phyloP scores from a whole-genome alignment of 169 alveolate genomes.

The Cryptosporidium parvum region DNA sequence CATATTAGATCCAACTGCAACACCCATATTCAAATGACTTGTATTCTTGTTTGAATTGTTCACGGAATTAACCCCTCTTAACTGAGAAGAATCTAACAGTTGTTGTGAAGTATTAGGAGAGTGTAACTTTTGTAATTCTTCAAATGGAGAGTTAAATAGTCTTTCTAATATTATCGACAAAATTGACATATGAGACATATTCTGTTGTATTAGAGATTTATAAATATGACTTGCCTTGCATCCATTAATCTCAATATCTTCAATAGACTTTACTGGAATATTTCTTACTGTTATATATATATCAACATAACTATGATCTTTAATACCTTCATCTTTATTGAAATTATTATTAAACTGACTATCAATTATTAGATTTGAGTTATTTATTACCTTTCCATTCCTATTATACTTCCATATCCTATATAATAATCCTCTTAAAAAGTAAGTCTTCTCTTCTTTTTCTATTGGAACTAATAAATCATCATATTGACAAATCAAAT shows the following conservation, averaged over 20 bases:
- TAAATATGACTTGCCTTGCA: slow-evolving; percentile 13
- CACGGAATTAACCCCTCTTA: background rate
- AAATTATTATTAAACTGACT: background rate
- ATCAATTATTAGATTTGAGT: background rate
- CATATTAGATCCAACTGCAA: background rate
- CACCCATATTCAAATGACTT: background rate
- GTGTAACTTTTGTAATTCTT: slow-evolving; percentile 12
- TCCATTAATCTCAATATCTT: slow-evolving; percentile 59
- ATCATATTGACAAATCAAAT: slow-evolving; percentile 57
- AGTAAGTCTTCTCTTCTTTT: slow-evolving; percentile 42
- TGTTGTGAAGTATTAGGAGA: background rate
- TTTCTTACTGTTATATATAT: slow-evolving; percentile 33
- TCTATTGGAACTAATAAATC: slow-evolving; percentile 61
- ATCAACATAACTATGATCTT: background rate
- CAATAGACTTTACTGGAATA: slow-evolving; percentile 33
- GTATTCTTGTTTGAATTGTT: background rate
- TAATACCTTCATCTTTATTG: background rate
- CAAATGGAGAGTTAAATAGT: slow-evolving; percentile 45
- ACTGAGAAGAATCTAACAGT: background rate
- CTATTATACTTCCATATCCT: slow-evolving; percentile 38
- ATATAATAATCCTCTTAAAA: slow-evolving; percentile 47
- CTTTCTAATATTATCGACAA: slow-evolving; percentile 32
- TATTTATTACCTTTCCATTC: background rate
- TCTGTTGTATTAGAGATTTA: background rate
- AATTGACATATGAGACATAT: slow-evolving; percentile 30